These are phyloP conservation scores for Sergeia podlipaevii DNA, from an alignment of 208 protist genomes.

Conservation along the genomic window DNA sequence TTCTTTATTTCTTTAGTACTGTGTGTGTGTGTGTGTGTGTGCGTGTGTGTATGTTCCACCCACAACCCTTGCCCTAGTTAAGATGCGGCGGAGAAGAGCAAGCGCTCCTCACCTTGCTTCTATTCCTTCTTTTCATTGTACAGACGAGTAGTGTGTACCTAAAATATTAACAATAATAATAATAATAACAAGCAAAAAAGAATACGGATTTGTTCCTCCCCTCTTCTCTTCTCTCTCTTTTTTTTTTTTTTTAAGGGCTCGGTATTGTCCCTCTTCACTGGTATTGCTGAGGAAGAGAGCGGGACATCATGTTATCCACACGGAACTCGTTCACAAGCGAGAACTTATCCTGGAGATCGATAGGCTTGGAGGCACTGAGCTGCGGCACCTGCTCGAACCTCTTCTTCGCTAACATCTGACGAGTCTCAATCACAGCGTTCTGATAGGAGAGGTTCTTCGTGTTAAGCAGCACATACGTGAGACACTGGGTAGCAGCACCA, in stretches of 20 bases:
- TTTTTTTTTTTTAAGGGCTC: no score
- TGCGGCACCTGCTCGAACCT: conserved; percentile 69
- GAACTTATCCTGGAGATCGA: conserved; percentile 52
- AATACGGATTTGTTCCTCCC: background rate
- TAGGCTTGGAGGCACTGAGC: conserved; percentile 58
- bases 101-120: no score
- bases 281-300: conserved; percentile 17
- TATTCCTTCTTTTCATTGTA: no score
- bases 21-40: no score
- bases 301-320: conserved; percentile 18
- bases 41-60: no score
- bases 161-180: background rate
- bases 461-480: conserved; percentile 57
- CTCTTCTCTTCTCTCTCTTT: background rate
- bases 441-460: conserved; percentile 35
- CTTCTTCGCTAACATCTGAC: conserved; percentile 52
- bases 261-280: background rate
- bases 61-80: no score
- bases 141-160: no score
- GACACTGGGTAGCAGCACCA: conserved; percentile 62
- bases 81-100: no score
- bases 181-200: no score
- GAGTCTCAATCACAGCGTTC: conserved; percentile 49
- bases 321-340: conserved; percentile 29
- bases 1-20: no score